A percentile compares a stretch with the other conserved stretches of the same genome.
These are phyloP conservation scores for Aspergillus spinulosporus DNA, from an alignment of 2,329 filamentous ascomycete genomes.

Conservation along the genomic window DNA sequence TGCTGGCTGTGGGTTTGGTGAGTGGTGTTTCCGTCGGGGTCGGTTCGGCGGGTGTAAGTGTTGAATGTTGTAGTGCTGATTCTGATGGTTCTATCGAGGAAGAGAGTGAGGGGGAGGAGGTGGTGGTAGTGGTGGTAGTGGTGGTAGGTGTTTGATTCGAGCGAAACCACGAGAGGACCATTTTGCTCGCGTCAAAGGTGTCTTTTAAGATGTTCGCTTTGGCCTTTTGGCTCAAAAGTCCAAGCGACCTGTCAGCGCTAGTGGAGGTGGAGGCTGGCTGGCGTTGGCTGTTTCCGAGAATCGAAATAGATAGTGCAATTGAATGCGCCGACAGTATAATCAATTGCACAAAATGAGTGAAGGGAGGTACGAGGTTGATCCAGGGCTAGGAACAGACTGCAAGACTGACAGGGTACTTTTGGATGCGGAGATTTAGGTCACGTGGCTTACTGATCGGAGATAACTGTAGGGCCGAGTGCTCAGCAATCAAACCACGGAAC, in stretches of 20 bases:
- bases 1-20: constrained; percentile 1
- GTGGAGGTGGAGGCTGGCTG: background rate
- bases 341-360: background rate
- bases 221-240: background rate
- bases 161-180: constrained; percentile 27
- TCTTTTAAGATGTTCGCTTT: background rate
- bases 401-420: constrained; percentile 8
- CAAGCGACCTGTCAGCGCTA: background rate
- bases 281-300: background rate
- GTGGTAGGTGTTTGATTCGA: constrained; percentile 13
- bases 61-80: background rate
- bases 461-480: background rate
- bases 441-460: constrained; percentile 2
- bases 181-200: constrained; percentile 5
- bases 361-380: background rate
- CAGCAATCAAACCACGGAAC: background rate
- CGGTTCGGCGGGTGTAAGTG: constrained; percentile 2
- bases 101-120: constrained; percentile 4
- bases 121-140: constrained; percentile 7
- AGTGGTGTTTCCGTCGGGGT: constrained; percentile 16
- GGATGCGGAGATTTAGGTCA: constrained; percentile 17
- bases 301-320: background rate
- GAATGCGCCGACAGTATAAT: background rate
- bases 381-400: background rate
- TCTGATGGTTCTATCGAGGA: background rate